phyloP scores from a whole-genome alignment of 306 rosid genomes.

The Arachis hypogaea region DNA sequence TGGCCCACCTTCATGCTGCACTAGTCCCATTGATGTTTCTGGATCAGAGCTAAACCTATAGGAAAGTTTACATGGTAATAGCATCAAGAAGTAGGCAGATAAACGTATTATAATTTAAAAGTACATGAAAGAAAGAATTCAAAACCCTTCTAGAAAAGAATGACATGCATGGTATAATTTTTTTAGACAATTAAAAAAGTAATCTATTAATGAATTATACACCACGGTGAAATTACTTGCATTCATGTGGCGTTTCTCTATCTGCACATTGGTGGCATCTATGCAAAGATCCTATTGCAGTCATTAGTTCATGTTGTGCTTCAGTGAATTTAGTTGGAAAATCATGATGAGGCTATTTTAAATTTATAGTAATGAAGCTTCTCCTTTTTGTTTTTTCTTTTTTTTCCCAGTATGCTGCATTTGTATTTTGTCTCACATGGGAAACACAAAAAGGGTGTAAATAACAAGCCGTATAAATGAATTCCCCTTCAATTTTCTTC shows the following conservation, averaged over 20 bases:
- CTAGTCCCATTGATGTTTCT: slow-evolving; percentile 78
- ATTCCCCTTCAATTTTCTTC: neutral
- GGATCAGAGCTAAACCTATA: slow-evolving; percentile 69
- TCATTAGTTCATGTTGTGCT: too few species aligned
- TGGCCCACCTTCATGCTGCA: slow-evolving; percentile 93
- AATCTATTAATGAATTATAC: neutral
- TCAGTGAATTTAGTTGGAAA: too few species aligned
- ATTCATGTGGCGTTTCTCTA: neutral
- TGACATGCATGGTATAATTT: neutral
- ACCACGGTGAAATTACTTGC: neutral
- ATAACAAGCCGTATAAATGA: too few species aligned
- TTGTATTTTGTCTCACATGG: too few species aligned
- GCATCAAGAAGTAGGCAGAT: slow-evolving; percentile 38
- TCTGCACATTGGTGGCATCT: neutral
- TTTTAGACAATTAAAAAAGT: neutral
- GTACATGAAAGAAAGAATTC: slow-evolving; percentile 8
- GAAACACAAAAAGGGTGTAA: too few species aligned
- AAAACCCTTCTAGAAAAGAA: slow-evolving; percentile 6
- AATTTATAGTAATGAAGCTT: too few species aligned
- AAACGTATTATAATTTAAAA: slow-evolving; percentile 18
- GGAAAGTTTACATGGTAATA: slow-evolving; percentile 39
- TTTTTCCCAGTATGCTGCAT: too few species aligned
- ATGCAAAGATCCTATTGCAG: too few species aligned
- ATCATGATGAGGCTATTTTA: too few species aligned
- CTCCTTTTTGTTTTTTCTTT: too few species aligned